Evolutionary conservation across 768 basidiomycete genomes (phyloP), one percentile per base, ranked within the genome.

Genomic region (Rhodocollybia butyracea): DNA sequence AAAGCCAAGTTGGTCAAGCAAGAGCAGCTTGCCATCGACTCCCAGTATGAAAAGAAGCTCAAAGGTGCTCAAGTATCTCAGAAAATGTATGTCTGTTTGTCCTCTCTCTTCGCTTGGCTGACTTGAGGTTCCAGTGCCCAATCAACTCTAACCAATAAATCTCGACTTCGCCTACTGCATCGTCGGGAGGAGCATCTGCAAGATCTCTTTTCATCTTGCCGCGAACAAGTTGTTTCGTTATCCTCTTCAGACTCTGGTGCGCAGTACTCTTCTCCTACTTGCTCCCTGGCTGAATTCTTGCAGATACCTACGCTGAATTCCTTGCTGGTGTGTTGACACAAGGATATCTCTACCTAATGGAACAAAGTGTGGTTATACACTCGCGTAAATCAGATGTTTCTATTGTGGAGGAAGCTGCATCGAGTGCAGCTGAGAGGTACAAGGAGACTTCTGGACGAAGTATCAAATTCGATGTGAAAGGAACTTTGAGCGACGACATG

Each of bases 1-100:
- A 99, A 99, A 83, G 96, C 95, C 47, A 97, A 93, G 73, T 88
- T 98, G 56, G 96, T 99, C 24, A 93, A 94, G 69, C 92, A 95
- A 69, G 96, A 99, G 71, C 88, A 94, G 57, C 86, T 91, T 59
- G 86, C 94, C 13, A 97, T 99, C 66, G 97, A 99, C 67, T 86
- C 89, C 6, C 86, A 88, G 60, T 94, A 86, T 67, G 96, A 98
- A 73, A 96, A 97, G 85, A 98, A 93, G 76, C 83, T 83, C 65
- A 99, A 99, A 73, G 90, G 89, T 55, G 88, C 85, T 12, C 93
- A 98, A 67, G 87, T 93, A 17, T 84, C 94, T 34, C 93, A 94
- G 80, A 98, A 97, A 80, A 98, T 99, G 96, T 96, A 65, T 57
- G 86, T 59, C 24, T 19, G 24, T 42, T 40, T 51, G 21, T 24